Base-by-base conservation (phyloP, 176 grass and related monocot species). In the Alloteropsis semialata region DNA sequence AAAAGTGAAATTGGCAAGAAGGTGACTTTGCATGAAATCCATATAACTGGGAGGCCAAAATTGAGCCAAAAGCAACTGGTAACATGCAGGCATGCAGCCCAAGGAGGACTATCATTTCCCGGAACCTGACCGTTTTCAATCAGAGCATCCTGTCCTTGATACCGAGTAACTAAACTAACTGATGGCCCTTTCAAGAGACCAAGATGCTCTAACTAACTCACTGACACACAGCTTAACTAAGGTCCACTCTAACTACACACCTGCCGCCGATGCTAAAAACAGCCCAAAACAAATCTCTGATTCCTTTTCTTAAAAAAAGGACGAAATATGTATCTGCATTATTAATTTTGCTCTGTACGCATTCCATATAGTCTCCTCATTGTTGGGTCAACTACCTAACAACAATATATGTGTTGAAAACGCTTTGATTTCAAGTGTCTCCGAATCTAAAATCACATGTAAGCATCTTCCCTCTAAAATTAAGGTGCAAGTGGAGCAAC, bases 121-220 rank as follows among this genome's bases (percentile, higher is more conserved):
- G 36, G 18, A 79, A 86, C 53, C 16, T 55, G n/a, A 25, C 24
- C 9, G 45, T 74, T 74, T 69, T 65, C 2, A 55, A 15, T 64
- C 19, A 72, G 54, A 72, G 44, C 21, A 13, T 73, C 34, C 34
- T 54, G 55, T 6, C 25, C 29, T 65, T 19, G 27, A 19, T 53
- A 72, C 45, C 67, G 27, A 70, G 43, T 28, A 68, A 66, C 76
- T 80, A 84, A 85, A 81, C 62, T 54, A 85, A 69, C 76, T 28
- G 59, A 89, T 81, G 3, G 69, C 61, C 42, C 1, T 34, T 29
- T 53, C 19, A 70, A 51, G 62, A 5, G 41, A 89, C 60, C 66
- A 68, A 69, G 76, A 85, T 69, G 60, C 69, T 22, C 24, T 10
- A 84, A 75, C 69, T 57, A 37, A 80, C 24, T 10, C 63, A 9